These are phyloP conservation scores for Macadamia tetraphylla DNA, from an alignment of 164 flowering plant genomes.

Conservation along the genomic window DNA sequence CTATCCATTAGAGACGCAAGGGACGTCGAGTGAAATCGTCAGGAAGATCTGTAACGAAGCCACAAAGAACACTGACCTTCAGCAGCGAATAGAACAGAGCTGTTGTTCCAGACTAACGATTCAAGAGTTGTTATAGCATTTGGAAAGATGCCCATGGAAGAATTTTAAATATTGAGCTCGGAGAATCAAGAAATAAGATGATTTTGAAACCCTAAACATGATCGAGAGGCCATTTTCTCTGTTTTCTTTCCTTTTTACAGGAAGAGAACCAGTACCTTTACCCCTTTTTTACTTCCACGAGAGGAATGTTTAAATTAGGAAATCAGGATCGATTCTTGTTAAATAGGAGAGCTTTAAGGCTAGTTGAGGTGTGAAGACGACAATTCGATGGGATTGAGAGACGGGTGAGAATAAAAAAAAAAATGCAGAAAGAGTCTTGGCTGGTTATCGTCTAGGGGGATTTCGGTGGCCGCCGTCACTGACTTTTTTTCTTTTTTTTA, in stretches of 20 bases:
- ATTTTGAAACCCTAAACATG: slow-evolving; percentile 16
- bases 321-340: background rate
- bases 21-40: background rate
- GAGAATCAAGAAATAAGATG: slow-evolving; percentile 1
- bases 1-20: background rate
- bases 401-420: no score
- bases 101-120: background rate
- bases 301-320: background rate
- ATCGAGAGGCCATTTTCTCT: slow-evolving; percentile 8
- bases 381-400: no score
- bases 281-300: background rate
- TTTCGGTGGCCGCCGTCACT: no score
- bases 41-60: background rate
- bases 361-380: no score
- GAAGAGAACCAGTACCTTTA: background rate
- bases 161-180: background rate
- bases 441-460: no score
- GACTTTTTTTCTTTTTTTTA: no score
- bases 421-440: no score
- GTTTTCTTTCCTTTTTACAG: background rate
- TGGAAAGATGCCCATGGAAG: slow-evolving; percentile 1
- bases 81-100: background rate
- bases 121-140: background rate
- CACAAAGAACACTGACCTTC: slow-evolving; percentile 1
- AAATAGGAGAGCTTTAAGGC: background rate